A percentile compares a stretch with the other conserved stretches of the same genome.
Evolutionary conservation across 352 stramenopile species (phyloP).

Genomic region (Blastocystis sp.): DNA sequence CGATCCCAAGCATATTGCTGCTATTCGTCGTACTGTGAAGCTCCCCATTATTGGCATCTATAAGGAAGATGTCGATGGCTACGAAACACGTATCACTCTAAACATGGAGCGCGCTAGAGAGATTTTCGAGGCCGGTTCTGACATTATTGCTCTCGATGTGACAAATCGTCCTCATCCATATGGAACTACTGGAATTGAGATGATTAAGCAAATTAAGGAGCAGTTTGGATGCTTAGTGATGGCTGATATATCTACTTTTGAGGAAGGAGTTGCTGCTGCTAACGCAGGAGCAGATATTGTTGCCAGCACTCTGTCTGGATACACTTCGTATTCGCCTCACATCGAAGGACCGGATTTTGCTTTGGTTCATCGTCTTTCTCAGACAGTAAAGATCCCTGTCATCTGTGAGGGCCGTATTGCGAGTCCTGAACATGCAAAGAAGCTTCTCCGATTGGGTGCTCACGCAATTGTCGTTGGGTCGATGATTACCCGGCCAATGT

Average conservation of each 20-base stretch:
- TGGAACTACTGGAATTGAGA: slow-evolving; percentile 55
- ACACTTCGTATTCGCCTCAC: slow-evolving; percentile 47
- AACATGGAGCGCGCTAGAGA: slow-evolving; percentile 57
- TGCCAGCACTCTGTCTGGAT: slow-evolving; percentile 49
- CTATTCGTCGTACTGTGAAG: slow-evolving; percentile 44
- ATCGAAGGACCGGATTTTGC: slow-evolving; percentile 47
- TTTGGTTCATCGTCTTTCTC: slow-evolving; percentile 32
- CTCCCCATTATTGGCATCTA: slow-evolving; percentile 63
- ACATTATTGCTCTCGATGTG: slow-evolving; percentile 57
- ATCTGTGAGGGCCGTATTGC: slow-evolving; percentile 61
- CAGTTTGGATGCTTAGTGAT: slow-evolving; percentile 54
- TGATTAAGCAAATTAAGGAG: slow-evolving; percentile 64
- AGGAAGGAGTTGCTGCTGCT: slow-evolving; percentile 56
- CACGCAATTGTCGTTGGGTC: slow-evolving; percentile 52
- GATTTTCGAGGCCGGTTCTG: slow-evolving; percentile 41
- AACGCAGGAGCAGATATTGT: slow-evolving; percentile 60
- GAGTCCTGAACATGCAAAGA: slow-evolving; percentile 41
- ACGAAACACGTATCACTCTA: slow-evolving; percentile 58
- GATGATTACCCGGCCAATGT: slow-evolving; percentile 63
- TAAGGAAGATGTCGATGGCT: slow-evolving; percentile 61
- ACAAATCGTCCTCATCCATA: slow-evolving; percentile 60
- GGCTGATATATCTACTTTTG: slow-evolving; percentile 62
- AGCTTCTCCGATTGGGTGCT: slow-evolving; percentile 37
- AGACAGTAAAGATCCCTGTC: slow-evolving; percentile 53
- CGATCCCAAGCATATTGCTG: slow-evolving; percentile 61